phyloP scores from a whole-genome alignment of 164 flowering plant genomes.

The Malania oleifera region DNA sequence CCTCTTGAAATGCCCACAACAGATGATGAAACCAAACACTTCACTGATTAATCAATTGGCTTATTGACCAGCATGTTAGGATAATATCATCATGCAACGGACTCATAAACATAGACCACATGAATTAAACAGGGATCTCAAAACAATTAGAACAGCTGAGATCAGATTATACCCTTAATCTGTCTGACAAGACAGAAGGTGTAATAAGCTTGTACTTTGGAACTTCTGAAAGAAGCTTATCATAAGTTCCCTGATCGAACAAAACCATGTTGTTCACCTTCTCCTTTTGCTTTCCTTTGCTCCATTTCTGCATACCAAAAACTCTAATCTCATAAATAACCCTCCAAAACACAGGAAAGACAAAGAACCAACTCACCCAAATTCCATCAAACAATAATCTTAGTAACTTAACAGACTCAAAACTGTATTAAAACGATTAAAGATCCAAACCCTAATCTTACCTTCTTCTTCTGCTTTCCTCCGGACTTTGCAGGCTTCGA shows the following conservation, averaged over 20 bases:
- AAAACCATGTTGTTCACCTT: conserved; percentile 42
- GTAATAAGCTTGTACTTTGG: conserved; percentile 53
- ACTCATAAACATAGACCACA: no score
- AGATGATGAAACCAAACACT: no score
- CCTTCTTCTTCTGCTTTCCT: conserved; percentile 58
- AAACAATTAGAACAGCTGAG: no score
- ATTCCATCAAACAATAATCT: no score
- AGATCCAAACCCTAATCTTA: no score
- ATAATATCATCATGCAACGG: no score
- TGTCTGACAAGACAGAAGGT: conserved; percentile 39
- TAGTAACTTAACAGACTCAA: no score
- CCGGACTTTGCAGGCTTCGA: conserved; percentile 50
- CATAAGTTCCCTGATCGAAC: conserved; percentile 46
- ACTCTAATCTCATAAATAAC: background rate
- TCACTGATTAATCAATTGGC: no score
- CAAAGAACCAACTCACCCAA: background rate
- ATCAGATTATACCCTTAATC: conserved; percentile 38
- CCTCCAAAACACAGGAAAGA: background rate
- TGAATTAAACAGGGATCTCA: no score
- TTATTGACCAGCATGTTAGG: no score
- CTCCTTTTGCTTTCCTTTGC: conserved; percentile 40
- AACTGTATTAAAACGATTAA: no score
- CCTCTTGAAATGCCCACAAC: no score
- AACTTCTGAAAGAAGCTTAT: conserved; percentile 40
- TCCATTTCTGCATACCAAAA: conserved; percentile 27